phyloP scores from a whole-genome alignment of 202 grass and related monocot genomes.

The Schoenoplectus tabernaemontani region DNA sequence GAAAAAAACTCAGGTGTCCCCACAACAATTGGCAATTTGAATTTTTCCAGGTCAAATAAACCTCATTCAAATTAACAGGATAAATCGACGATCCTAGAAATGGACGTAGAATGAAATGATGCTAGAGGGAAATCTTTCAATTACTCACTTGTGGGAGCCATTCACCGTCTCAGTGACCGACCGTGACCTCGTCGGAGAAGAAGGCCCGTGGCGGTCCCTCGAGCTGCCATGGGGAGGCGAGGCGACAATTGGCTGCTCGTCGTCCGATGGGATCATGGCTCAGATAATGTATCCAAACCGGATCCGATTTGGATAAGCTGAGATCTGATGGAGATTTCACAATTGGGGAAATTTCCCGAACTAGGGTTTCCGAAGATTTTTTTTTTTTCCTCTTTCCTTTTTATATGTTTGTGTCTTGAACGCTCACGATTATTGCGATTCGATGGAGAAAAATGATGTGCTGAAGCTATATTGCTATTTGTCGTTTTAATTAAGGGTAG shows the following conservation, averaged over 20 bases:
- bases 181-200: constrained; percentile 77
- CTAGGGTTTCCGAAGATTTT: constrained; percentile 7
- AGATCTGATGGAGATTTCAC: not conserved
- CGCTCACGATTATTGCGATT: not conserved
- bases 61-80: not conserved
- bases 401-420: not conserved
- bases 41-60: not conserved
- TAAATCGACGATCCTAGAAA: not conserved
- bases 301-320: constrained; percentile 2
- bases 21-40: not conserved
- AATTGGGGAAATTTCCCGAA: not conserved
- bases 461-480: too few species aligned
- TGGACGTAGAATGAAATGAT: not conserved
- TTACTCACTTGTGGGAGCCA: constrained; percentile 54
- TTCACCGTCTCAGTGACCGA: constrained; percentile 93
- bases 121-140: not conserved
- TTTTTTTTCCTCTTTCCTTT: not conserved
- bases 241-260: constrained; percentile 35
- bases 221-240: constrained; percentile 33
- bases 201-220: constrained; percentile 31
- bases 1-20: not conserved
- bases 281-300: constrained; percentile 1
- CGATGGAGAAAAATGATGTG: too few species aligned
- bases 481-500: too few species aligned
- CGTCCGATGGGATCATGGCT: constrained; percentile 35